These are phyloP conservation scores for Botrytis pseudocinerea DNA, from an alignment of 2,329 filamentous ascomycete genomes.

Conservation along the genomic window DNA sequence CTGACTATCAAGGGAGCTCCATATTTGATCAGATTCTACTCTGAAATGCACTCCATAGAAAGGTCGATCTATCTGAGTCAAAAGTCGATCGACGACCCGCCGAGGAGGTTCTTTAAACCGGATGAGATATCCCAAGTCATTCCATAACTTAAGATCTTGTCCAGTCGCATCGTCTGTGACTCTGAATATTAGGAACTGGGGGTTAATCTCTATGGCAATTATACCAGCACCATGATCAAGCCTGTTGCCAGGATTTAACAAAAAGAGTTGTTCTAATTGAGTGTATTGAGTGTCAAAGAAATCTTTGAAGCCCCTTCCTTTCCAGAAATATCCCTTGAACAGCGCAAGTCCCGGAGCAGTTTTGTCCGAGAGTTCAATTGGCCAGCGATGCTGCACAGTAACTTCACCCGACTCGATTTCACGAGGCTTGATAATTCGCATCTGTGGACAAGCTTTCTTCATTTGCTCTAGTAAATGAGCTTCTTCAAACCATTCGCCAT, in stretches of 20 bases:
- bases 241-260: slow-evolving; percentile 22
- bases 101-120: slow-evolving; percentile 40
- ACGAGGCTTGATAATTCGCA: slow-evolving; percentile 40
- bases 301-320: slow-evolving; percentile 28
- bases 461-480: slow-evolving; percentile 38
- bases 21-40: slow-evolving; percentile 44
- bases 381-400: slow-evolving; percentile 34
- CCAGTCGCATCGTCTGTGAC: slow-evolving; percentile 44
- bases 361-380: slow-evolving; percentile 29
- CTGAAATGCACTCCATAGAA: slow-evolving; percentile 44
- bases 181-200: slow-evolving; percentile 42
- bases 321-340: slow-evolving; percentile 18
- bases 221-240: slow-evolving; percentile 35
- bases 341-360: slow-evolving; percentile 37
- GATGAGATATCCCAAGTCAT: slow-evolving; percentile 40
- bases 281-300: slow-evolving; percentile 37
- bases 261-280: slow-evolving; percentile 24
- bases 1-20: slow-evolving; percentile 42
- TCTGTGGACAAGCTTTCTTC: slow-evolving; percentile 38
- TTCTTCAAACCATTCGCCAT: slow-evolving; percentile 43
- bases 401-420: slow-evolving; percentile 31
- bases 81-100: slow-evolving; percentile 34
- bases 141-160: slow-evolving; percentile 42
- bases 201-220: slow-evolving; percentile 39
- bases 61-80: slow-evolving; percentile 34